phyloP scores from a whole-genome alignment of 2,329 filamentous ascomycete genomes.

The Verticillium albo-atrum region DNA sequence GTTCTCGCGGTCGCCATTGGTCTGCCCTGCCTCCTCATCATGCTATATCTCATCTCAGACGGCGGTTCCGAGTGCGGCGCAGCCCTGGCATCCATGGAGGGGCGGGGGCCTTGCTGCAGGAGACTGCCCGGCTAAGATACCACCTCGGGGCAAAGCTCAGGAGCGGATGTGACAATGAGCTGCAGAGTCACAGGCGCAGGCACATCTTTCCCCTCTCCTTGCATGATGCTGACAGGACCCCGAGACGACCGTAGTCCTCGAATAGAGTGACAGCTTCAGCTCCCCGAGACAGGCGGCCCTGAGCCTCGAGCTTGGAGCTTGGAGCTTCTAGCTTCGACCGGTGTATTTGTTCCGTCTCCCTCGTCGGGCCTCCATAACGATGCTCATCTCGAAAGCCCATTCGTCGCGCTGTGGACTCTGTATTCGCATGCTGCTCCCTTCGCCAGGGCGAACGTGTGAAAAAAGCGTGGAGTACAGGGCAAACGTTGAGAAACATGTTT shows the following conservation, averaged over 20 bases:
- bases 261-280: background rate
- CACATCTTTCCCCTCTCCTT: background rate
- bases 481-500: conserved; percentile 2
- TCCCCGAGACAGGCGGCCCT: background rate
- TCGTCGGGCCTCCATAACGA: no score
- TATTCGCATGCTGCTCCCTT: background rate
- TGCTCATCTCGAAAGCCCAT: background rate
- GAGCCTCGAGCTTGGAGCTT: background rate
- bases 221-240: background rate
- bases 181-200: background rate
- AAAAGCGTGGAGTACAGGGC: background rate
- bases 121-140: background rate
- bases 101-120: background rate
- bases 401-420: background rate
- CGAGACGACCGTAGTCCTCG: background rate
- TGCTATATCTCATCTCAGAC: background rate
- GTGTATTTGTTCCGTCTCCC: no score
- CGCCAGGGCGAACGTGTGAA: background rate
- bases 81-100: background rate
- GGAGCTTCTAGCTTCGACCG: no score
- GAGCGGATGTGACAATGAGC: background rate
- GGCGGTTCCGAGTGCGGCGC: background rate
- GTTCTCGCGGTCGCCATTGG: background rate
- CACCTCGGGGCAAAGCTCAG: background rate
- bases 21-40: background rate